These are phyloP conservation scores for Sporothrix brasiliensis DNA, from an alignment of 2,329 filamentous ascomycete genomes.

Conservation along the genomic window DNA sequence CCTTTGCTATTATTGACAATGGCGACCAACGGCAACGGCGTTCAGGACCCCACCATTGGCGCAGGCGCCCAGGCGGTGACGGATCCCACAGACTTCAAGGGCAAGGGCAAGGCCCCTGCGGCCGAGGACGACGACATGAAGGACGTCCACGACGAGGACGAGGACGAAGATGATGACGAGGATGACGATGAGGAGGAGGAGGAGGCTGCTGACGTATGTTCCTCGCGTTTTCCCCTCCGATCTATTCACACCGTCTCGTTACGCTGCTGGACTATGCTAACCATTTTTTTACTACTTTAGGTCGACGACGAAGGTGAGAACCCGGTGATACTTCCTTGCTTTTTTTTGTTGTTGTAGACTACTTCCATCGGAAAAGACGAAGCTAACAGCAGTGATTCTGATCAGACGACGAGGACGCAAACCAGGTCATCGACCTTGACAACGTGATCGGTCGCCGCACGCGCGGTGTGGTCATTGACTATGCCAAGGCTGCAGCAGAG, in stretches of 20 bases:
- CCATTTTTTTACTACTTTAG: neutral
- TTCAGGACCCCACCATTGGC: slow-evolving; percentile 50
- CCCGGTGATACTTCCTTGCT: neutral
- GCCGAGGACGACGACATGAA: slow-evolving; percentile 57
- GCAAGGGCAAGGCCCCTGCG: slow-evolving; percentile 80
- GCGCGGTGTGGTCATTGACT: slow-evolving; percentile 90
- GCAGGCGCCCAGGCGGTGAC: slow-evolving; percentile 38
- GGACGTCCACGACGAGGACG: slow-evolving; percentile 67
- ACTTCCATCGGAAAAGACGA: neutral
- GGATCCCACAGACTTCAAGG: slow-evolving; percentile 51
- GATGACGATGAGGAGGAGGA: slow-evolving; percentile 62
- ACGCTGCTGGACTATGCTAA: neutral
- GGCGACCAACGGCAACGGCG: slow-evolving; percentile 54
- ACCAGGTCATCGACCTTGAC: slow-evolving; percentile 86
- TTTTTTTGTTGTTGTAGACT: neutral
- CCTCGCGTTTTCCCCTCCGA: neutral
- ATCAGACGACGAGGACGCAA: slow-evolving; percentile 72
- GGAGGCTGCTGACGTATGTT: slow-evolving; percentile 40
- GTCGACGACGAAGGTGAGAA: slow-evolving; percentile 45
- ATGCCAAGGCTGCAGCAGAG: slow-evolving; percentile 83
- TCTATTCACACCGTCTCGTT: neutral
- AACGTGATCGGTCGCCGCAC: slow-evolving; percentile 94
- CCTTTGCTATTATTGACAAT: slow-evolving; percentile 43
- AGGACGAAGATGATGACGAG: slow-evolving; percentile 70
- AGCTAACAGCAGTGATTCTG: slow-evolving; percentile 3